A percentile compares a stretch with the other conserved stretches of the same genome.
Evolutionary conservation across 2,329 filamentous ascomycete genomes (phyloP).

Genomic region (Apiospora hydei): DNA sequence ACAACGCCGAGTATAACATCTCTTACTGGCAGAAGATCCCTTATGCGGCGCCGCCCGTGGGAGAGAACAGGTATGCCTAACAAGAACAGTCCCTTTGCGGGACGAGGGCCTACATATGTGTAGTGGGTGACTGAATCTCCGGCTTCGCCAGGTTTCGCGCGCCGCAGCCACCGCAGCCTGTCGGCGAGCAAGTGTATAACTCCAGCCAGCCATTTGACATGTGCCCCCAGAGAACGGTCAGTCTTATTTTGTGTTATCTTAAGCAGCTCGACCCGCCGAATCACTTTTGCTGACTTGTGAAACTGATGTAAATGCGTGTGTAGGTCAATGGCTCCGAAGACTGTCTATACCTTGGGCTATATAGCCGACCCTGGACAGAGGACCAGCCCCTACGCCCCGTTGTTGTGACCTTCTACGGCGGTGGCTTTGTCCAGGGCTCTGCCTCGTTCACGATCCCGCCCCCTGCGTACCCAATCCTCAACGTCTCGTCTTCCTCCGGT

Average conservation of each 20-base stretch:
- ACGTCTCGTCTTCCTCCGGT: constrained; percentile 49
- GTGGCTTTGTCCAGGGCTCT: constrained; percentile 65
- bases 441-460: constrained; percentile 64
- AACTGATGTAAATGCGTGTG: background rate
- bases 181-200: constrained; percentile 59
- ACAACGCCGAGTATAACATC: constrained; percentile 60
- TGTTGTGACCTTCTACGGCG: constrained; percentile 67
- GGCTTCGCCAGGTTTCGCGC: constrained; percentile 58
- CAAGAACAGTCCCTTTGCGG: too few relatives aligned
- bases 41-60: constrained; percentile 64
- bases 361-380: constrained; percentile 61
- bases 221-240: constrained; percentile 63
- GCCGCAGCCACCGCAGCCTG: constrained; percentile 60
- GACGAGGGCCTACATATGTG: background rate
- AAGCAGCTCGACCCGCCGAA: background rate
- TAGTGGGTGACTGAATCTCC: background rate
- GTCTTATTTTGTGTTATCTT: background rate
- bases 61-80: constrained; percentile 51
- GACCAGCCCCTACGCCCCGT: constrained; percentile 59
- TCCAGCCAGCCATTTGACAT: constrained; percentile 62
- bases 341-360: constrained; percentile 67
- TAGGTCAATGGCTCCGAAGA: constrained; percentile 63
- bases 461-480: constrained; percentile 63
- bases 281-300: background rate
- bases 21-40: constrained; percentile 68